phyloP scores from a whole-genome alignment of 2,329 filamentous ascomycete genomes.

The Neocucurbitaria cava region DNA sequence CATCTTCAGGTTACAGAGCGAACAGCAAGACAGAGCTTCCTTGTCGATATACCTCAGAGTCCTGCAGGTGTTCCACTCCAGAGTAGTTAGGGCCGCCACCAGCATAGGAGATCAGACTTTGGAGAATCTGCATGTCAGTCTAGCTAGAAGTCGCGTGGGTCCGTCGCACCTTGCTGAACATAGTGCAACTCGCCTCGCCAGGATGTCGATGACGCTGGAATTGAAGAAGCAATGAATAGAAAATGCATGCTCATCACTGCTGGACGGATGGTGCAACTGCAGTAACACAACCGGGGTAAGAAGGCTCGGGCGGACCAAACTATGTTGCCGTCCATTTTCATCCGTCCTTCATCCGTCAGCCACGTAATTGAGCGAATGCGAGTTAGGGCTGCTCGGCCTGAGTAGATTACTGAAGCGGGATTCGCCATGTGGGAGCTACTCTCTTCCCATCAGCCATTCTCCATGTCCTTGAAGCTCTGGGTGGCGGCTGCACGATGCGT shows the following conservation, averaged over 20 bases:
- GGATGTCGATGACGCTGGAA: background rate
- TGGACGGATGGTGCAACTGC: background rate
- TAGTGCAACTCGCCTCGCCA: background rate
- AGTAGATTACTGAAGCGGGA: background rate
- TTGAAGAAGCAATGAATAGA: background rate
- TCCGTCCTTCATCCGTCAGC: background rate
- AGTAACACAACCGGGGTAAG: background rate
- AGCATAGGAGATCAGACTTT: background rate
- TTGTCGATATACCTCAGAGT: background rate
- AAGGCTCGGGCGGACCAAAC: background rate
- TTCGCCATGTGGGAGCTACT: background rate
- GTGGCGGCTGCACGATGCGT: background rate
- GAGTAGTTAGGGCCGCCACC: background rate
- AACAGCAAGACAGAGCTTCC: background rate
- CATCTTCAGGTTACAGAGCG: background rate
- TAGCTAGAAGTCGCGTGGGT: background rate
- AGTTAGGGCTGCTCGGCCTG: background rate
- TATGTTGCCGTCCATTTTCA: background rate
- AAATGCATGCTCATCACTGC: background rate
- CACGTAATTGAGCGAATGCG: too few relatives aligned
- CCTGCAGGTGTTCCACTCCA: too few relatives aligned
- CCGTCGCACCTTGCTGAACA: too few relatives aligned
- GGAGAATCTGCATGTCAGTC: background rate
- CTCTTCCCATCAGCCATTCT: background rate
- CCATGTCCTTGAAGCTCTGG: background rate